Evolutionary conservation across 805 yeast genomes (phyloP), one percentile per base, ranked within the genome.

Genomic region (Starmerella floricola): DNA sequence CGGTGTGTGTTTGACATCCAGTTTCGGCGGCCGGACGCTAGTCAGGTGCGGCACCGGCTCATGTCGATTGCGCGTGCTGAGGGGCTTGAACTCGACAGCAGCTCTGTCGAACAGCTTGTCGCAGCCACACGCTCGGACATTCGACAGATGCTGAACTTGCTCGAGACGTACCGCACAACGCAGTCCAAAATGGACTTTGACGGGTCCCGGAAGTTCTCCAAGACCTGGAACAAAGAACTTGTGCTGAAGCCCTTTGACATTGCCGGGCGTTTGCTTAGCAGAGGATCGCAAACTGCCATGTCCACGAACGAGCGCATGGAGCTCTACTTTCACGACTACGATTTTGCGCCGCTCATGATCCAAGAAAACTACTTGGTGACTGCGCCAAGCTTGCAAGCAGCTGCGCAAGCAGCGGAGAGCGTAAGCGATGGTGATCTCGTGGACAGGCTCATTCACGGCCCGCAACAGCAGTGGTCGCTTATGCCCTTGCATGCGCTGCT

Each of bases 391-490:
- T 61, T 88, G 45, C 67, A 72, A 48, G 64, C 76, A 15, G 76
- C 79, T 1, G 79, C 84, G 1, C 63, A 67, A 23, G 97, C 98
- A 0, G 84, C 97, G 0, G 85, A 85, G 52, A 73, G 83, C 37
- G 83, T 91, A 35, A 80, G 94, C n/a, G 71, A 72, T 42, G 80
- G 86, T 12, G 97, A 91, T 60, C 59, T 79, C 19, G 79, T 87
- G 20, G 95, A 85, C 56, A 67, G 76, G 21, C 69, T 74, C 58
- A 88, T 91, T 44, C 82, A 94, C 56, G 80, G 94, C 34, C 73
- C 88, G 31, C 95, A 87, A 51, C 97, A 88, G 60, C 83, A 82
- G 52, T 87, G 97, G 97, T 76, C 91, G 47, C 68, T 88, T 46
- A 71, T 91, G 67, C 98, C 97, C 6, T 70, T 85, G 54, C 95